These are phyloP conservation scores for Candolleomyces eurysporus DNA, from an alignment of 768 basidiomycete species.

Conservation along the genomic window DNA sequence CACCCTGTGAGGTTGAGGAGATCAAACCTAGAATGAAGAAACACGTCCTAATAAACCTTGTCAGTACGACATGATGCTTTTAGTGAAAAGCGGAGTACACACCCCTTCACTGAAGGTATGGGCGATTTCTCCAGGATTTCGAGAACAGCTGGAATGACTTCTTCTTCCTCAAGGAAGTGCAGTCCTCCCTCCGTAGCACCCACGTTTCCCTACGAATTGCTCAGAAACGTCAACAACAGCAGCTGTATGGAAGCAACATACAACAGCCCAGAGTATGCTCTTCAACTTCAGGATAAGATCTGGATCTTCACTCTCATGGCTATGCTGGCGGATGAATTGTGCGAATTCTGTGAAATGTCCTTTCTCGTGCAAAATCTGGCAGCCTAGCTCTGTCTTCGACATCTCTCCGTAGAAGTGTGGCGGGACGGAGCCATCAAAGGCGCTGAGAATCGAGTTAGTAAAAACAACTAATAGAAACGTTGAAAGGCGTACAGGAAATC, in stretches of 20 bases:
- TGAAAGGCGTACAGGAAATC: constrained; percentile 48
- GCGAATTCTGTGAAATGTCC: constrained; percentile 91
- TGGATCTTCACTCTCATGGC: constrained; percentile 77
- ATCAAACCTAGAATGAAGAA: constrained; percentile 94
- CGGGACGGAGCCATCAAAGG: constrained; percentile 85
- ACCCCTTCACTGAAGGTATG: constrained; percentile 94
- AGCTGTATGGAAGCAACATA: constrained; percentile 40
- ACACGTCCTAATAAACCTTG: constrained; percentile 64
- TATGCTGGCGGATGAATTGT: constrained; percentile 85
- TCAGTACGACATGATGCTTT: not conserved
- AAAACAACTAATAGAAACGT: not conserved
- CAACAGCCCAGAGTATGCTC: constrained; percentile 95
- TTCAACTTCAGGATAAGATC: constrained; percentile 88
- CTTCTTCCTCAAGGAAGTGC: constrained; percentile 94
- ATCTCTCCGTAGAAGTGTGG: constrained; percentile 98
- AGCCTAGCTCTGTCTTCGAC: constrained; percentile 94
- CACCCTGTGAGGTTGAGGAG: constrained; percentile 87
- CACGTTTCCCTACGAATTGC: constrained; percentile 74
- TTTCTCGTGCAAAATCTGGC: constrained; percentile 85
- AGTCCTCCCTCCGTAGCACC: constrained; percentile 88
- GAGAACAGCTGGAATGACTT: constrained; percentile 85
- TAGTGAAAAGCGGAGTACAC: constrained; percentile 24
- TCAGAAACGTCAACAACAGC: not conserved
- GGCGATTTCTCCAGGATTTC: constrained; percentile 89
- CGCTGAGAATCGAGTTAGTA: constrained; percentile 33